Evolutionary conservation across 768 basidiomycete genomes (phyloP).

Genomic region (Calocera cornea): DNA sequence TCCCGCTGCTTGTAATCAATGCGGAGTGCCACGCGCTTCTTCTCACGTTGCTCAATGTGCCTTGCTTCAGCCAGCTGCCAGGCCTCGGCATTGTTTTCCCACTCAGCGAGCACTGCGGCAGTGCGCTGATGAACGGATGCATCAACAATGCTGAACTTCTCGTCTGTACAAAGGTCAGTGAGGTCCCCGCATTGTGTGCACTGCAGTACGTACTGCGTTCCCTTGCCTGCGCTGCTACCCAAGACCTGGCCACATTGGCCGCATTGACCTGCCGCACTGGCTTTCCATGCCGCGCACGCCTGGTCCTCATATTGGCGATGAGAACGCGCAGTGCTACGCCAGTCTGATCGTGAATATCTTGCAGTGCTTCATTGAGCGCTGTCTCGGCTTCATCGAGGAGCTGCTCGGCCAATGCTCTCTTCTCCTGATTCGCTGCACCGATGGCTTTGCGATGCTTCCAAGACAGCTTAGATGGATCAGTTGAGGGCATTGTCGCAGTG

Average conservation of each 20-base stretch:
- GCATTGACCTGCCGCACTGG: background rate
- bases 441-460: background rate
- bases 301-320: background rate
- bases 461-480: too few relatives aligned
- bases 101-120: too few relatives aligned
- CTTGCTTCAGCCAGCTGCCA: background rate
- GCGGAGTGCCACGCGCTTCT: background rate
- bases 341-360: background rate
- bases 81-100: background rate
- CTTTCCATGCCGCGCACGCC: background rate
- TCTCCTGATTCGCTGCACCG: background rate
- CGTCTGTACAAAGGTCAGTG: background rate
- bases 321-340: background rate
- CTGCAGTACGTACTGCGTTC: background rate
- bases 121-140: too few relatives aligned
- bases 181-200: background rate
- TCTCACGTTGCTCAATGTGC: background rate
- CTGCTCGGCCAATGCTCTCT: background rate
- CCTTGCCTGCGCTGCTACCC: background rate
- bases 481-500: too few relatives aligned
- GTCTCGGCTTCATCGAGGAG: background rate
- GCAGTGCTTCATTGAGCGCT: background rate
- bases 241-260: background rate
- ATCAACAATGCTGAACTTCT: too few relatives aligned
- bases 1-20: background rate